These are phyloP conservation scores for Tuber indicum DNA, from an alignment of 495 filamentous ascomycete species.

Conservation along the genomic window DNA sequence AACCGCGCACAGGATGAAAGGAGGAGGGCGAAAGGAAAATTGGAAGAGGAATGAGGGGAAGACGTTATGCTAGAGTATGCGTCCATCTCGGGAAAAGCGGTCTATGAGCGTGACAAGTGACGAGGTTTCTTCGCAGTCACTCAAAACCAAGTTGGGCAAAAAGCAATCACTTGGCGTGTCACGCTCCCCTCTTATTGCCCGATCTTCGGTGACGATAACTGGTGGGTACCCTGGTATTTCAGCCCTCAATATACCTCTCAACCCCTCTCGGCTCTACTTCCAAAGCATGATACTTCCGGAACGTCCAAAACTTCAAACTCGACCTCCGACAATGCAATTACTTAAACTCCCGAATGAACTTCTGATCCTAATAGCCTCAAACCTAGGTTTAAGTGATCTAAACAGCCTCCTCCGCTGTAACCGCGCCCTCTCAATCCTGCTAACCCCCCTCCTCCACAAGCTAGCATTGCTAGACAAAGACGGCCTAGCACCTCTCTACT, in stretches of 20 bases:
- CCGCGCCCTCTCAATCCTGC: conserved; percentile 5
- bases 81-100: background rate
- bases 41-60: background rate
- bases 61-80: background rate
- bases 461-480: conserved; percentile 6
- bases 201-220: background rate
- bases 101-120: background rate
- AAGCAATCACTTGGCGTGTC: background rate
- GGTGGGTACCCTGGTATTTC: background rate
- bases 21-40: background rate
- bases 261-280: background rate
- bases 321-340: background rate
- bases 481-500: background rate
- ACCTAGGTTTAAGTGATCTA: conserved; percentile 2
- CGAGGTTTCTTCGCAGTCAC: background rate
- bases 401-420: conserved; percentile 8
- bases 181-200: background rate
- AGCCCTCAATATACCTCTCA: background rate
- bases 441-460: conserved; percentile 9
- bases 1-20: background rate
- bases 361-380: conserved; percentile 6
- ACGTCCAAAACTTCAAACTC: background rate
- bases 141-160: background rate
- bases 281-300: background rate
- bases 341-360: conserved; percentile 15